These are phyloP conservation scores for Babesia divergens DNA, from an alignment of 169 alveolate genomes.

Conservation along the genomic window DNA sequence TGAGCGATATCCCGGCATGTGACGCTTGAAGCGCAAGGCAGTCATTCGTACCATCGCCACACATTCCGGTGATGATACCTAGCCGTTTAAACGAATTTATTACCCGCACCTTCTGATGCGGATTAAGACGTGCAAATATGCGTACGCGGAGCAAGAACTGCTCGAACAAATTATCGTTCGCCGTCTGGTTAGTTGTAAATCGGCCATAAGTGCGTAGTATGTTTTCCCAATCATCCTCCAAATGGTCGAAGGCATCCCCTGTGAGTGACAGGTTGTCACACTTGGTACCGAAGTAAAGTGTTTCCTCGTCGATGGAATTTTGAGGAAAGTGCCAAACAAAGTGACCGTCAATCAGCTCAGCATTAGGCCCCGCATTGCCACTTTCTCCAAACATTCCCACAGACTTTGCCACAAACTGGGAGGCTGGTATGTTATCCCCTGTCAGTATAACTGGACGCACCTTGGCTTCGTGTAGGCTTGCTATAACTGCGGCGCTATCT, in stretches of 20 bases:
- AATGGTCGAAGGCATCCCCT: constrained; percentile 61
- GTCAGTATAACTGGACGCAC: constrained; percentile 76
- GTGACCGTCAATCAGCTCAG: constrained; percentile 30
- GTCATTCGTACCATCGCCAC: constrained; percentile 93
- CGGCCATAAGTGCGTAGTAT: constrained; percentile 39
- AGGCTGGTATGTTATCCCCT: constrained; percentile 75
- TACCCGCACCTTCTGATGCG: constrained; percentile 77
- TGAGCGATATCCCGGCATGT: constrained; percentile 90
- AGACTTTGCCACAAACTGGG: constrained; percentile 70
- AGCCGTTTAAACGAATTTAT: constrained; percentile 78
- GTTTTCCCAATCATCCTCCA: constrained; percentile 54
- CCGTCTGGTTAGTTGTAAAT: constrained; percentile 31
- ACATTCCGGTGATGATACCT: constrained; percentile 87
- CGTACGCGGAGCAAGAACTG: constrained; percentile 53
- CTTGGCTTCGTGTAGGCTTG: constrained; percentile 66
- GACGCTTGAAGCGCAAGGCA: constrained; percentile 90
- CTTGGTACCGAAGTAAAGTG: constrained; percentile 33
- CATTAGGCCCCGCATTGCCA: constrained; percentile 32
- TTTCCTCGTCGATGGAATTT: constrained; percentile 45
- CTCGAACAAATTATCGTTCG: constrained; percentile 47
- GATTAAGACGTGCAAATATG: constrained; percentile 59
- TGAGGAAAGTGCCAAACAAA: constrained; percentile 61
- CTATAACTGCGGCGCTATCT: constrained; percentile 65
- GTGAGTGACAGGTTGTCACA: constrained; percentile 50
- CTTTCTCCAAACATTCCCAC: constrained; percentile 59